phyloP scores from a whole-genome alignment of 805 yeast genomes.

The Hanseniaspora singularis region DNA sequence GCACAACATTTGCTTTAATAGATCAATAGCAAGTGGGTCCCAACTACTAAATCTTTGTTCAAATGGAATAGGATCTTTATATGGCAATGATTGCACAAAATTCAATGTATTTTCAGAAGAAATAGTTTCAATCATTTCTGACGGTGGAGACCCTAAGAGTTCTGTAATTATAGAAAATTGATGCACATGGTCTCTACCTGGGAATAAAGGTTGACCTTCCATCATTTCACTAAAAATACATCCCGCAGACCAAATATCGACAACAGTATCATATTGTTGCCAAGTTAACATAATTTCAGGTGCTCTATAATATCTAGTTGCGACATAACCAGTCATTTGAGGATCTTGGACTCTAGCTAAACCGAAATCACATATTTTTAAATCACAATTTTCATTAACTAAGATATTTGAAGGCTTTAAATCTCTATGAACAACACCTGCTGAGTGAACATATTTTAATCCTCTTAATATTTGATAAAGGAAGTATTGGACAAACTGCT shows the following conservation, averaged over 20 bases:
- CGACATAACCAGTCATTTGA: conserved; percentile 97
- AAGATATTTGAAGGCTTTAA: conserved; percentile 74
- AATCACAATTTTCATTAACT: conserved; percentile 80
- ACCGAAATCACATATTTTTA: conserved; percentile 88
- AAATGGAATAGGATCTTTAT: conserved; percentile 83
- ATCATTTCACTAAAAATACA: conserved; percentile 97
- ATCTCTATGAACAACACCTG: conserved; percentile 85
- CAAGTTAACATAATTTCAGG: conserved; percentile 98
- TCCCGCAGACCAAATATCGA: conserved; percentile 96
- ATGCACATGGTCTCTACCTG: conserved; percentile 96
- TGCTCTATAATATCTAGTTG: conserved; percentile 90
- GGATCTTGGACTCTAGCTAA: conserved; percentile 95
- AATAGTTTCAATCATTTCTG: conserved; percentile 89
- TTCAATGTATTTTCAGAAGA: conserved; percentile 90
- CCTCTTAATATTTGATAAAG: conserved; percentile 88
- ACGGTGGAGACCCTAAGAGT: conserved; percentile 89
- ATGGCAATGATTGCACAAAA: conserved; percentile 87
- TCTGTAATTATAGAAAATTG: conserved; percentile 96
- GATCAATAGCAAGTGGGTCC: conserved; percentile 77
- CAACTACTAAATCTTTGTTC: conserved; percentile 66
- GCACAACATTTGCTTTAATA: conserved; percentile 78
- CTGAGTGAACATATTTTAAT: conserved; percentile 78
- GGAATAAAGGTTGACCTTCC: conserved; percentile 92
- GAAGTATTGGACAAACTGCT: conserved; percentile 93
- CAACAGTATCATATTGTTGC: conserved; percentile 95